Base-by-base conservation (phyloP, 176 grass and related monocot genomes). In the Secale cereale region DNA sequence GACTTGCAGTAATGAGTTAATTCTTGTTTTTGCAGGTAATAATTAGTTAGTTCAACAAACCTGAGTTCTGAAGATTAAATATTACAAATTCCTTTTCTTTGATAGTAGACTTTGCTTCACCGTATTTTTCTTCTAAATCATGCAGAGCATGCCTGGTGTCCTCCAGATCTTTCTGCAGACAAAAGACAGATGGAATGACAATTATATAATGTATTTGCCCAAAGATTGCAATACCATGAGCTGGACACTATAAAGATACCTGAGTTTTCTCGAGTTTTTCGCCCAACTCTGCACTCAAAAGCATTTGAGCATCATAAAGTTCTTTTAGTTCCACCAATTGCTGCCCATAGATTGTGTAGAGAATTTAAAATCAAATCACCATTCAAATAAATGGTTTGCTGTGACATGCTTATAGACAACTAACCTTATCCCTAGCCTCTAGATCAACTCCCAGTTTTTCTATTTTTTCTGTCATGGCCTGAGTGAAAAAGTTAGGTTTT, bases 51-150 rank as follows among this genome's bases (percentile, higher is more conserved):
- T 70, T 71, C 17, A 36, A 83, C 65, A 69, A 79, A 99, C 97
- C 97, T 90, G 97, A 99, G 81, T 89, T 96, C 56, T 97, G 90
- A 85, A 99, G 92, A 86, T 97, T 99, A 76, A 74, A 92, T 83
- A 99, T 99, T 33, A 88, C 86, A 91, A 92, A 94, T 83, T 99
- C 97, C 65, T 99, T 99, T 85, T 97, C 97, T 90, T 97, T 99
- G 89, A 99, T 99, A 28, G 87, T 99, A 85, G 83, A 85, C 69
- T 92, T 92, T 83, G 94, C 94, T 87, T 99, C 88, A 78, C 81
- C 91, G 80, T 99, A 99, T 92, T 94, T 96, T 90, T 96, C 94
- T 97, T 99, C 92, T 77, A 99, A 73, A 83, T 97, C 97, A 76
- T 89, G 78, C 66, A 99, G 80, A 86, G 88, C 76, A 86, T 82